Base-by-base conservation (phyloP, 1,139 yeast genomes). In the Geotrichum restrictum region DNA sequence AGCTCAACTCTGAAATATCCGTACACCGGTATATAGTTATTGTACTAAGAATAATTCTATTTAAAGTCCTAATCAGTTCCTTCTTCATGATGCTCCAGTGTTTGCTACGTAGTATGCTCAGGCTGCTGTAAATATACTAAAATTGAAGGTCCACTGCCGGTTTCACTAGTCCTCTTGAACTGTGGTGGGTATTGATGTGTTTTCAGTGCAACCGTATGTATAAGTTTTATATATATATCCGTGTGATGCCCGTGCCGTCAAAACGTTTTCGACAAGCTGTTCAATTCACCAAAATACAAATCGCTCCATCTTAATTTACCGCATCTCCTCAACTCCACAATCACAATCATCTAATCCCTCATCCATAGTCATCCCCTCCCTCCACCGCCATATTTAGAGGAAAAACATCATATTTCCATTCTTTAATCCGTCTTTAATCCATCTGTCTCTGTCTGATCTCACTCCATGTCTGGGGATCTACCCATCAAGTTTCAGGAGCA, bases 401-500 rank as follows among this genome's bases (percentile, higher is more conserved):
- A 36, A 36, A 10, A 3, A 3, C 22, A n/a, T 36, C 6, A 7
- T 22, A 3, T 39, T 41, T 29, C 14, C 36, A 16, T 16, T 29
- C 14, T 29, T 29, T 14, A 16, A 3, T 40, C 5, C 45, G 8
- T 13, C 4, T n/a, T 14, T n/a, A 8, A 29, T 29, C 21, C 16
- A 22, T 18, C 24, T 14, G 24, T 37, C 22, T 37, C n/a, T 37
- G 8, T 37, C 21, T 21, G 7, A n/a, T 22, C 29, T 10, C 22
- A 21, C 45, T 27, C 22, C 45, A 41, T 41, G 45, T 39, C 50
- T n/a, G 59, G 78, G 59, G 95, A 87, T 70, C 81, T 88, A 64
- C 98, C 98, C 63, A 93, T 93, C 75, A 96, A 91, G 75, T 89
- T 93, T 74, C 91, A 95, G 64, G 98, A 93, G 77, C 84, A 88